Evolutionary conservation across 257 asterid genomes (phyloP).

Genomic region (Paulownia fortunei): DNA sequence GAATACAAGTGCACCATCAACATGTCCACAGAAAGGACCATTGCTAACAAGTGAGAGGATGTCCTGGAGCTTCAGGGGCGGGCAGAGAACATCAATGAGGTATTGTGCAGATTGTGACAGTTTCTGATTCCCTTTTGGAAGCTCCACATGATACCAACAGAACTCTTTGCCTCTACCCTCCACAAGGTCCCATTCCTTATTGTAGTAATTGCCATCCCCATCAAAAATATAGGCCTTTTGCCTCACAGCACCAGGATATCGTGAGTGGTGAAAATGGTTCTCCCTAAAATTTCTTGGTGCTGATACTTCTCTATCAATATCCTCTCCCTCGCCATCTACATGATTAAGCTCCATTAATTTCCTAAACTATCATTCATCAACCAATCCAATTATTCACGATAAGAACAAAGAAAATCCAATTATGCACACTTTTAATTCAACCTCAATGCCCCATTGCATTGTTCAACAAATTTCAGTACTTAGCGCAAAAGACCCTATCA

Average conservation of each 20-base stretch:
- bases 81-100: conserved; percentile 89
- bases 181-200: conserved; percentile 90
- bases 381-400: neutral
- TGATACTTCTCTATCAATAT: conserved; percentile 47
- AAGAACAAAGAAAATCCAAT: neutral
- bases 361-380: conserved; percentile 11
- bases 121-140: conserved; percentile 83
- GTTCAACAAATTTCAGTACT: too few relatives aligned
- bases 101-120: conserved; percentile 81
- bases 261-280: conserved; percentile 30
- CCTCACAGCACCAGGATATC: conserved; percentile 64
- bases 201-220: conserved; percentile 81
- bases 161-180: conserved; percentile 86
- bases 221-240: conserved; percentile 84
- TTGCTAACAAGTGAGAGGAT: conserved; percentile 88
- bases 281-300: conserved; percentile 27
- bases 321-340: conserved; percentile 55
- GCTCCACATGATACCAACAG: conserved; percentile 99
- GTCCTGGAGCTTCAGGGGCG: conserved; percentile 96
- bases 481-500: too few relatives aligned
- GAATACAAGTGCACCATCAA: conserved; percentile 95
- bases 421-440: neutral
- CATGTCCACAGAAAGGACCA: conserved; percentile 92
- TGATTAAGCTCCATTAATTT: conserved; percentile 59
- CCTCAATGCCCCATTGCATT: neutral